A percentile compares a stretch with the other conserved stretches of the same genome.
phyloP scores from a whole-genome alignment of 768 basidiomycete genomes.

The Podaxis mareebaensis region DNA sequence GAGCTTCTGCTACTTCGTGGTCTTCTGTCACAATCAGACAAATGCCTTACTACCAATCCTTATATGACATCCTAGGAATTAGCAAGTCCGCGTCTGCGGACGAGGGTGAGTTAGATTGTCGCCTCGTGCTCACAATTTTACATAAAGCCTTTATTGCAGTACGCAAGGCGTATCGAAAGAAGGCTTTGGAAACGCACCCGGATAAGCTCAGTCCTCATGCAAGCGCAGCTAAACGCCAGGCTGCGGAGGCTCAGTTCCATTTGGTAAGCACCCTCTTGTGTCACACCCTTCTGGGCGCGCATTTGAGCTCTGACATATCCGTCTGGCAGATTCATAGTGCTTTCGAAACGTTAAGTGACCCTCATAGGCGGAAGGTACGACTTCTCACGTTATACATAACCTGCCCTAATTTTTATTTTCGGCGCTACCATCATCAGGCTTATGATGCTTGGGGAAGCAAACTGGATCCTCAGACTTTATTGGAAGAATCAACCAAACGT shows the following conservation, averaged over 20 bases:
- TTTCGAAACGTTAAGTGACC: conserved; percentile 59
- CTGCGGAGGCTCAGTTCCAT: conserved; percentile 60
- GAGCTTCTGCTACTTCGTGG: background rate
- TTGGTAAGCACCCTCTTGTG: conserved; percentile 39
- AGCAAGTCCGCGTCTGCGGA: conserved; percentile 44
- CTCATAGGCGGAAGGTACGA: conserved; percentile 54
- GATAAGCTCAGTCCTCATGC: conserved; percentile 64
- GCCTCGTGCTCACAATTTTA: background rate
- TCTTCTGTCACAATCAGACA: background rate
- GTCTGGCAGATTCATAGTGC: conserved; percentile 57
- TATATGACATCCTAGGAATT: conserved; percentile 50
- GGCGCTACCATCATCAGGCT: background rate
- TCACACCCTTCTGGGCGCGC: background rate
- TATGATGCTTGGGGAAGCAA: conserved; percentile 16
- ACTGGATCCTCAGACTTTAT: conserved; percentile 14
- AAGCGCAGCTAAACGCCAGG: conserved; percentile 49
- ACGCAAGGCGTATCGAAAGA: conserved; percentile 66
- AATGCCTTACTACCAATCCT: conserved; percentile 15
- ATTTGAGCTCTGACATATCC: background rate
- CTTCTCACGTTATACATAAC: background rate
- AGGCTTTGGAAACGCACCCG: conserved; percentile 71
- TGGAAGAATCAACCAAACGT: conserved; percentile 16
- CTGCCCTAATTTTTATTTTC: background rate
- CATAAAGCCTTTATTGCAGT: conserved; percentile 38
- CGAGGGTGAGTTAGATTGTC: conserved; percentile 42